Conservation (phyloP, 768 basidiomycete genomes). For the Lactifluus echinatus region DNA sequence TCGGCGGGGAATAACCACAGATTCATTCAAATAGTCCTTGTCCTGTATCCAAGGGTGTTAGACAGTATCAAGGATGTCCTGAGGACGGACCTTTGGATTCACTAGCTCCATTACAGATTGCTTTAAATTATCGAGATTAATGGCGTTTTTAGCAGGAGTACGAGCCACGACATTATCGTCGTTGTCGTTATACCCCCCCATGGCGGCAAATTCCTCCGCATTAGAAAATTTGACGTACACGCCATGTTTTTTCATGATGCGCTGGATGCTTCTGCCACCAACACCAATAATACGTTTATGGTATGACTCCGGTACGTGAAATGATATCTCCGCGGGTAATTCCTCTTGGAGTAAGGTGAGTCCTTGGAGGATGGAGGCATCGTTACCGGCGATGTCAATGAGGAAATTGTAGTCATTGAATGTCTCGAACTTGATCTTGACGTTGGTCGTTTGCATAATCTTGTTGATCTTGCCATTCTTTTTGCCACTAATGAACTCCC, state of each 20-base stretch:
- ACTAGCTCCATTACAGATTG: slow-evolving; percentile 97
- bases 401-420: slow-evolving; percentile 95
- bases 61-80: neutral
- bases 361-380: slow-evolving; percentile 79
- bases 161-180: slow-evolving; percentile 99
- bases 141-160: slow-evolving; percentile 95
- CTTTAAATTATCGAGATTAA: slow-evolving; percentile 90
- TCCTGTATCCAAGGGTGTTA: slow-evolving; percentile 43
- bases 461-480: slow-evolving; percentile 99
- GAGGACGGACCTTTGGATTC: slow-evolving; percentile 70
- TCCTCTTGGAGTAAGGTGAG: slow-evolving; percentile 90
- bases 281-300: slow-evolving; percentile 99
- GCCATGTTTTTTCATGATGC: slow-evolving; percentile 99
- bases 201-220: slow-evolving; percentile 89
- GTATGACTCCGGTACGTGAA: slow-evolving; percentile 96
- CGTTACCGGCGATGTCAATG: slow-evolving; percentile 83
- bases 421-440: slow-evolving; percentile 98
- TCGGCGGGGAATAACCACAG: slow-evolving; percentile 84
- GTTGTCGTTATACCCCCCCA: slow-evolving; percentile 93
- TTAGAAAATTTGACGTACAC: slow-evolving; percentile 99
- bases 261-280: slow-evolving; percentile 93
- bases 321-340: slow-evolving; percentile 95
- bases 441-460: slow-evolving; percentile 95
- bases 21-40: slow-evolving; percentile 93
- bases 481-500: slow-evolving; percentile 98